Conservation (phyloP, 805 yeast genomes). For the Wickerhamiella qilinensis region DNA sequence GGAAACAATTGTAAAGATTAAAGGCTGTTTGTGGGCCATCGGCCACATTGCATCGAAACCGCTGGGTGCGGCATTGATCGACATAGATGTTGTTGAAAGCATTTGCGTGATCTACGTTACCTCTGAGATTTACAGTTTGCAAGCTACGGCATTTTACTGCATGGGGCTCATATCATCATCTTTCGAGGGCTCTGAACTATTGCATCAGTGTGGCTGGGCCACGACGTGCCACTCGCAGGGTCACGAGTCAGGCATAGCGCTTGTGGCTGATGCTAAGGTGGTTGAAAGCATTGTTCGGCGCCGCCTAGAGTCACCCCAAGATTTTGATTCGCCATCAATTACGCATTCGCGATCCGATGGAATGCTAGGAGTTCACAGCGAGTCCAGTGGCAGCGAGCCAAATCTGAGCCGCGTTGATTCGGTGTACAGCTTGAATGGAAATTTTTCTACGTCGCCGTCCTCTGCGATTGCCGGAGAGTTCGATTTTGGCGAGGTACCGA, state of each 20-base stretch:
- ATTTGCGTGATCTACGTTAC: constrained; percentile 34
- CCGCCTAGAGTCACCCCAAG: not conserved
- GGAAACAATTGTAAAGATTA: constrained; percentile 31
- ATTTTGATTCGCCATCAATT: not conserved
- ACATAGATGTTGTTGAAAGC: constrained; percentile 31
- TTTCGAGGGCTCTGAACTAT: constrained; percentile 63
- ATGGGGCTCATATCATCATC: constrained; percentile 63
- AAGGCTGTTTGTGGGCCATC: constrained; percentile 72
- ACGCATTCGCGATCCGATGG: not conserved
- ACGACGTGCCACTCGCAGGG: constrained; percentile 24
- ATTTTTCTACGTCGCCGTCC: not conserved
- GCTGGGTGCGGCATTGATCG: constrained; percentile 42
- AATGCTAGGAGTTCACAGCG: no score
- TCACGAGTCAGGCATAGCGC: constrained; percentile 11
- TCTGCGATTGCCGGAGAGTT: constrained; percentile 4
- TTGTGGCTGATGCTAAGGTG: no score
- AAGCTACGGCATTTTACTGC: constrained; percentile 63
- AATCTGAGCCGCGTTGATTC: not conserved
- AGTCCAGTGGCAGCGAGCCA: not conserved
- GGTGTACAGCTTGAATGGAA: not conserved
- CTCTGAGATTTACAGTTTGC: constrained; percentile 40
- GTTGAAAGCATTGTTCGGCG: not conserved
- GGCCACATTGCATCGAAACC: constrained; percentile 68
- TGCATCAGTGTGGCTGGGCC: constrained; percentile 70
- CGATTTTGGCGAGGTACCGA: constrained; percentile 9